Base-by-base conservation (phyloP, 2,329 filamentous ascomycete genomes). In the Botrytis porri region DNA sequence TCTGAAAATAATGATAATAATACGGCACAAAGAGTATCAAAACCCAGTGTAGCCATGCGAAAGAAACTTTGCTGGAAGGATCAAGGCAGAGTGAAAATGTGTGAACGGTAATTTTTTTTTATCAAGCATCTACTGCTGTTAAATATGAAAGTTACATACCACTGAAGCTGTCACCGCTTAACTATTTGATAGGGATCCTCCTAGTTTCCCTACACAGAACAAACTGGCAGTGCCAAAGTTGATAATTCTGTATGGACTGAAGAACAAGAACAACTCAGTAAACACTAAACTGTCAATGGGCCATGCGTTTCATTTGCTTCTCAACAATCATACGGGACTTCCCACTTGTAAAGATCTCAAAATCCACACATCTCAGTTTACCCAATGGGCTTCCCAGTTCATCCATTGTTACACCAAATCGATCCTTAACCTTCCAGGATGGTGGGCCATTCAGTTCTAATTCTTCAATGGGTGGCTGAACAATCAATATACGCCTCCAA, bases 401-500 rank as follows among this genome's bases (percentile, higher is more conserved):
- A 48, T 72, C 10, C 70, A 72, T 72, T 12, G 22, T 72, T 10
- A 72, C 41, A 18, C 70, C 62, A 25, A 59, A 48, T 18, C 48
- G 37, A 22, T 72, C 63, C 20, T 41, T 10, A 14, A 72, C 25
- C 2, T 60, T 67, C 9, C 51, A 39, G 5, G 29, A 41, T 45
- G 43, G 39, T 18, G 41, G 39, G 12, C 51, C 62, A 48, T 48
- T 67, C 9, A 60, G n/a, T 43, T 72, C 62, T 41, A 72, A 14
- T 25, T 66, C 41, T 29, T n/a, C 39, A 60, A 72, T 18, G n/a
- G 70, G 62, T 10, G 70, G 70, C 37, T 67, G 62, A 37, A 72
- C 62, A 66, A 72, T 72, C 29, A 72, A 39, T 41, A 72, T 72
- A 29, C 62, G 51, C 29, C 62, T 67, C 70, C 39, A 66, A 48